These are phyloP conservation scores for Pestalotiopsis sp. DNA, from an alignment of 2,329 filamentous ascomycete species.

Conservation along the genomic window DNA sequence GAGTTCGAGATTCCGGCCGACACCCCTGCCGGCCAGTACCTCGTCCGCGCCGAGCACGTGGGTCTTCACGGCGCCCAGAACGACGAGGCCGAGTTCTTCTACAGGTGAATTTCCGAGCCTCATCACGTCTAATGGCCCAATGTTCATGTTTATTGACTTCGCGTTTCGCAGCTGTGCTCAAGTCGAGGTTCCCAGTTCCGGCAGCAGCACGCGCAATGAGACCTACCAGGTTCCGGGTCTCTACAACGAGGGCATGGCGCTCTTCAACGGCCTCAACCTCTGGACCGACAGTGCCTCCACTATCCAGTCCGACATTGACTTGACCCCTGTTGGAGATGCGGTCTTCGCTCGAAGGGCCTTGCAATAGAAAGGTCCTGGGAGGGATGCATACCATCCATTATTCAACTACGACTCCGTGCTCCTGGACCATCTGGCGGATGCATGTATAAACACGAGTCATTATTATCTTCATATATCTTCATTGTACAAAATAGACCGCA, in stretches of 20 bases:
- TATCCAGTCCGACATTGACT: background rate
- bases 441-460: too few species aligned
- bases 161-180: conserved; percentile 13
- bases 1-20: conserved; percentile 16
- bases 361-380: too few species aligned
- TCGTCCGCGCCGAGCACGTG: conserved; percentile 22
- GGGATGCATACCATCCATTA: too few species aligned
- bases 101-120: background rate
- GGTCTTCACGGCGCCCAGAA: conserved; percentile 25
- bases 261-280: conserved; percentile 5
- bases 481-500: too few species aligned
- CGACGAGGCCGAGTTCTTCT: conserved; percentile 5
- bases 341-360: background rate
- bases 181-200: conserved; percentile 20
- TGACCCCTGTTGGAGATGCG: background rate
- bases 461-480: too few species aligned
- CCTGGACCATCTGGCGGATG: too few species aligned
- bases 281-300: background rate
- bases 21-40: conserved; percentile 22
- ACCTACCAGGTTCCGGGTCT: conserved; percentile 23
- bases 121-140: too few species aligned
- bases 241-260: conserved; percentile 13
- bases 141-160: background rate
- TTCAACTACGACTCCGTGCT: too few species aligned
- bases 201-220: conserved; percentile 18